Conservation (phyloP, 2,329 filamentous ascomycete genomes). For the Colletotrichum graminicola region DNA sequence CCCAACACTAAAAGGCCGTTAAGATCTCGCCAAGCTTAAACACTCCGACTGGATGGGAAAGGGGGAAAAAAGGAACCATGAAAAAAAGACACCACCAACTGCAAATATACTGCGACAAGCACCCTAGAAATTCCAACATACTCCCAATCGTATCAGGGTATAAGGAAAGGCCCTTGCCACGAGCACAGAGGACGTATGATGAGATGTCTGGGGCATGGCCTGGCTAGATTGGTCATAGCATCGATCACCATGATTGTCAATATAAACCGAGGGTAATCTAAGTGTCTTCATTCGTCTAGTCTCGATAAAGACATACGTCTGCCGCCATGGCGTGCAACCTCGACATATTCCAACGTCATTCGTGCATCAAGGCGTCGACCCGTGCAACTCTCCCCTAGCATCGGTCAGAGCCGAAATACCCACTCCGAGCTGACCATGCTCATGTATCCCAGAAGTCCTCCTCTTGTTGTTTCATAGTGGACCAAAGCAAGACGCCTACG, state of each 20-base stretch:
- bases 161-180: not conserved
- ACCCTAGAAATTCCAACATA: not conserved
- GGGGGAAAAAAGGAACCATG: not conserved
- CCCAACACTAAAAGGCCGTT: not conserved
- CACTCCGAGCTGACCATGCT: conserved; percentile 17
- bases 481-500: conserved; percentile 3
- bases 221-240: not conserved
- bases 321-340: conserved; percentile 3
- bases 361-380: conserved; percentile 1
- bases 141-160: not conserved
- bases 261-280: not conserved
- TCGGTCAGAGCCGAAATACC: conserved; percentile 28
- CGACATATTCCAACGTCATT: conserved; percentile 11
- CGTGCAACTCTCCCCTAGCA: conserved; percentile 12
- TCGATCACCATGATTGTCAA: not conserved
- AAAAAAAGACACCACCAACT: too few species aligned
- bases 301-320: not conserved
- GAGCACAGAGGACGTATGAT: not conserved
- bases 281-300: conserved; percentile 1
- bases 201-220: not conserved
- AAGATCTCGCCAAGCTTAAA: not conserved
- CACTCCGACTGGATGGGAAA: too few species aligned
- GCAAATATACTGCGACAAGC: not conserved
- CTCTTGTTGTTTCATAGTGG: conserved; percentile 28
- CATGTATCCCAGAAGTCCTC: conserved; percentile 19